Conservation (phyloP, 306 rosid species). For the Trifolium dubium region DNA sequence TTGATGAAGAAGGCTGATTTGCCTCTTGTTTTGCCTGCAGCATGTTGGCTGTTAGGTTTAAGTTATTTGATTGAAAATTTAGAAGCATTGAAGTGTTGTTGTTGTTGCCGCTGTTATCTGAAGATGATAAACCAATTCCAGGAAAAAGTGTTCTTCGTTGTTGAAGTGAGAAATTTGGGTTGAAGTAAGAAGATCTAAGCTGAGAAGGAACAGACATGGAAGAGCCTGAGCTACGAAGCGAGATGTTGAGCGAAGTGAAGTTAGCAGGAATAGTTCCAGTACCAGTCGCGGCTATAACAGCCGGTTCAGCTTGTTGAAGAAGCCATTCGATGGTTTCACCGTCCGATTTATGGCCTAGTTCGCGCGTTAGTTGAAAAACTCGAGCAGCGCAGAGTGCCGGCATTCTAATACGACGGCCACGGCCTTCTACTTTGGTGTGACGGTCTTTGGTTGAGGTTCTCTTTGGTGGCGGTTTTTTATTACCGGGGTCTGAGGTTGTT, state of each 20-base stretch:
- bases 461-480: conserved; percentile 69
- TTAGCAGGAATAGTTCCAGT: conserved; percentile 95
- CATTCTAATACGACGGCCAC: conserved; percentile 90
- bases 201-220: conserved; percentile 79
- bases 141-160: conserved; percentile 47
- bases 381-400: conserved; percentile 92
- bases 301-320: conserved; percentile 88
- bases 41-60: conserved; percentile 34
- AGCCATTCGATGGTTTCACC: conserved; percentile 59
- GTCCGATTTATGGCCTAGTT: conserved; percentile 44
- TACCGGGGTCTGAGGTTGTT: conserved; percentile 47
- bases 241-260: conserved; percentile 53
- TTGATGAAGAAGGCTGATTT: conserved; percentile 42
- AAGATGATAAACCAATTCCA: conserved; percentile 46
- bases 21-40: conserved; percentile 77
- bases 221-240: conserved; percentile 85
- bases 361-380: conserved; percentile 62
- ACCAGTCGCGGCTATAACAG: conserved; percentile 92
- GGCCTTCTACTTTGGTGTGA: conserved; percentile 56
- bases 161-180: conserved; percentile 68
- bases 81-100: conserved; percentile 37
- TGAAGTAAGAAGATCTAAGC: conserved; percentile 76
- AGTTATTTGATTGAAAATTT: conserved; percentile 67
- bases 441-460: conserved; percentile 88
- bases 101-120: conserved; percentile 52